Conservation (phyloP, 1,284 basidiomycete species). For the Marasmius oreades region DNA sequence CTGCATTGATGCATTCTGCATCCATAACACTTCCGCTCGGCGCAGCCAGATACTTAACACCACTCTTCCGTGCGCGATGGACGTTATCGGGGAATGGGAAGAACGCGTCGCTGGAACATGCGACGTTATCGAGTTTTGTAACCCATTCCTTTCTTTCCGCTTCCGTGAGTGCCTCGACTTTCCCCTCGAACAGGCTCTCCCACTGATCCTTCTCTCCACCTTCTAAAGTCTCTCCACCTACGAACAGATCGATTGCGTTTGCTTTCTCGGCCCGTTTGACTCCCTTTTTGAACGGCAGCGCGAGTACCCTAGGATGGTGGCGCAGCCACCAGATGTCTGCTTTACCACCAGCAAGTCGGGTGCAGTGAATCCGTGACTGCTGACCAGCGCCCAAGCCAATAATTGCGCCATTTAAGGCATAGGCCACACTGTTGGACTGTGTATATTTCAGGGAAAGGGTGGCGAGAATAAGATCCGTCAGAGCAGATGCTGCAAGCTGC, state of each 20-base stretch:
- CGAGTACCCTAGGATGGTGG: slow-evolving; percentile 90
- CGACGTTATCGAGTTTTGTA: slow-evolving; percentile 74
- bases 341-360: slow-evolving; percentile 94
- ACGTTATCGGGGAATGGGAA: slow-evolving; percentile 99
- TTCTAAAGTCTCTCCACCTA: slow-evolving; percentile 86
- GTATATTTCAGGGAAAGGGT: slow-evolving; percentile 98
- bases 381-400: slow-evolving; percentile 97
- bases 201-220: slow-evolving; percentile 88
- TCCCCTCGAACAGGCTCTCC: slow-evolving; percentile 83
- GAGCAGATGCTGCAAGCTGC: slow-evolving; percentile 70
- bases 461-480: slow-evolving; percentile 89
- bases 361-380: slow-evolving; percentile 99
- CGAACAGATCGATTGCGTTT: slow-evolving; percentile 97
- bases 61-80: slow-evolving; percentile 87
- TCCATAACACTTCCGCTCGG: slow-evolving; percentile 98
- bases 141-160: slow-evolving; percentile 78
- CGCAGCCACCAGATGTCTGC: slow-evolving; percentile 99
- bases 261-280: slow-evolving; percentile 98
- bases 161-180: slow-evolving; percentile 66
- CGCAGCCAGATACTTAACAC: slow-evolving; percentile 90
- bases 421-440: slow-evolving; percentile 98
- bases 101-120: slow-evolving; percentile 96
- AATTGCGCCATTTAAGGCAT: slow-evolving; percentile 90
- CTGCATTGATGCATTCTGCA: slow-evolving; percentile 89
- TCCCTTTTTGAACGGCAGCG: slow-evolving; percentile 94